Percentiles rank a stretch among this genome's conserved stretches.
phyloP scores from a whole-genome alignment of 805 yeast genomes.

The Candida maesae region DNA sequence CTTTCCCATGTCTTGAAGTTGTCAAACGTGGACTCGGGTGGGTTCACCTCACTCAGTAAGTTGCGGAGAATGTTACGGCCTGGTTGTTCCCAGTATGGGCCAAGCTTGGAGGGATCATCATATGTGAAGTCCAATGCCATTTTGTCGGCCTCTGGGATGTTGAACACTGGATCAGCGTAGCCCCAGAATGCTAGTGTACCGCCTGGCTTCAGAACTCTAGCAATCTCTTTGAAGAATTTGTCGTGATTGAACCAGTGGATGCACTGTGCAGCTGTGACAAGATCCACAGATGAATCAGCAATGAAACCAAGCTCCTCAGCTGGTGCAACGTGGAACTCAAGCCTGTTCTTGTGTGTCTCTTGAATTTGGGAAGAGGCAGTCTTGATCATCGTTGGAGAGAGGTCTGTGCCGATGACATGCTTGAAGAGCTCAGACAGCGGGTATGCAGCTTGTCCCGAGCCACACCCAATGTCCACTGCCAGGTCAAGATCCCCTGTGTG shows the following conservation, averaged over 20 bases:
- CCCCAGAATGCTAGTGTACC: constrained; percentile 81
- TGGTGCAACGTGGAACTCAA: constrained; percentile 21
- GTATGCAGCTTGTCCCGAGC: constrained; percentile 71
- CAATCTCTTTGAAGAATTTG: constrained; percentile 46
- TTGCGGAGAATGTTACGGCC: constrained; percentile 58
- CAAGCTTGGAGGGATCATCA: constrained; percentile 44
- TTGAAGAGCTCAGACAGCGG: constrained; percentile 43
- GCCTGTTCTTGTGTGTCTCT: constrained; percentile 11
- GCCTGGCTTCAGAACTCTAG: constrained; percentile 46
- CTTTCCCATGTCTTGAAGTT: constrained; percentile 34
- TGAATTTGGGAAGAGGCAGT: constrained; percentile 34
- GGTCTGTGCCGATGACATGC: constrained; percentile 60
- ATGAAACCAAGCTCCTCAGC: constrained; percentile 27
- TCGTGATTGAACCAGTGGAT: constrained; percentile 78
- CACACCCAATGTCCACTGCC: constrained; percentile 76
- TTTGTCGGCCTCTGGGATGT: constrained; percentile 52
- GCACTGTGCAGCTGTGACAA: constrained; percentile 79
- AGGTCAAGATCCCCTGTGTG: constrained; percentile 36
- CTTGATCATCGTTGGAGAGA: constrained; percentile 52
- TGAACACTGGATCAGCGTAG: constrained; percentile 67
- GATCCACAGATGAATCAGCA: constrained; percentile 45
- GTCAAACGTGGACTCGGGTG: constrained; percentile 40
- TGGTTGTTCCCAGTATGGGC: constrained; percentile 83
- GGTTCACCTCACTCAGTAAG: constrained; percentile 38
- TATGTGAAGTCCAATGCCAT: constrained; percentile 50